These are phyloP conservation scores for Samsoniella hepiali DNA, from an alignment of 2,329 filamentous ascomycete species.

Conservation along the genomic window DNA sequence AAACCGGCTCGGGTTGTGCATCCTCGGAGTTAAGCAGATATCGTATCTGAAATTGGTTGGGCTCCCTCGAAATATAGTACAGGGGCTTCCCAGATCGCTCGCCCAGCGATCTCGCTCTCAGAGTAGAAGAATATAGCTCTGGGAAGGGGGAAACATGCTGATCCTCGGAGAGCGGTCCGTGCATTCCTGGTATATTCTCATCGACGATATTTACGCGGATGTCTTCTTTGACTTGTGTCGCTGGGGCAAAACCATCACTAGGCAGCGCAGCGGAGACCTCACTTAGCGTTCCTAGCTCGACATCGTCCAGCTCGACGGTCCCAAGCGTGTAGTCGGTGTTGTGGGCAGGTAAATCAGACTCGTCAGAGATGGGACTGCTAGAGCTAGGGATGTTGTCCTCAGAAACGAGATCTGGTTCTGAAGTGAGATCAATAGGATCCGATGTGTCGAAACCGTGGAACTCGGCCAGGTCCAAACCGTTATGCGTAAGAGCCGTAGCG, in stretches of 20 bases:
- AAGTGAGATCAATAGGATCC: constrained; percentile 16
- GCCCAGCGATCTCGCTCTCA: constrained; percentile 14
- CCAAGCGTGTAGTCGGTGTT: neutral
- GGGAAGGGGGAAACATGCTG: constrained; percentile 28
- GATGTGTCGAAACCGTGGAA: constrained; percentile 3
- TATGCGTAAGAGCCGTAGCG: neutral
- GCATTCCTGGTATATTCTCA: neutral
- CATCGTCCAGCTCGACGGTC: neutral
- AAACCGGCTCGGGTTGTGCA: constrained; percentile 4
- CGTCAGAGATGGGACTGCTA: neutral
- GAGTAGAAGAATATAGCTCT: constrained; percentile 17
- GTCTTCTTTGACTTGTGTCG: neutral
- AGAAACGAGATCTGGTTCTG: constrained; percentile 8
- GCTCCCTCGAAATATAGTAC: constrained; percentile 39
- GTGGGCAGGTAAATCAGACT: neutral
- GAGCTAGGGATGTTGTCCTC: constrained; percentile 5
- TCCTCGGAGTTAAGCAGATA: too few species aligned
- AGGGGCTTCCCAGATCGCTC: constrained; percentile 37
- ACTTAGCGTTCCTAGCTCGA: neutral
- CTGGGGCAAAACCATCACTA: neutral
- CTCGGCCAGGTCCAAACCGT: constrained; percentile 1
- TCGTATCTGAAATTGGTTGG: constrained; percentile 28
- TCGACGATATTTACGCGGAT: neutral
- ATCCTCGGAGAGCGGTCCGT: neutral
- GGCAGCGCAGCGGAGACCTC: neutral